A percentile compares a stretch with the other conserved stretches of the same genome.
Conservation (phyloP, 2,329 filamentous ascomycete genomes). For the Verticillium longisporum region DNA sequence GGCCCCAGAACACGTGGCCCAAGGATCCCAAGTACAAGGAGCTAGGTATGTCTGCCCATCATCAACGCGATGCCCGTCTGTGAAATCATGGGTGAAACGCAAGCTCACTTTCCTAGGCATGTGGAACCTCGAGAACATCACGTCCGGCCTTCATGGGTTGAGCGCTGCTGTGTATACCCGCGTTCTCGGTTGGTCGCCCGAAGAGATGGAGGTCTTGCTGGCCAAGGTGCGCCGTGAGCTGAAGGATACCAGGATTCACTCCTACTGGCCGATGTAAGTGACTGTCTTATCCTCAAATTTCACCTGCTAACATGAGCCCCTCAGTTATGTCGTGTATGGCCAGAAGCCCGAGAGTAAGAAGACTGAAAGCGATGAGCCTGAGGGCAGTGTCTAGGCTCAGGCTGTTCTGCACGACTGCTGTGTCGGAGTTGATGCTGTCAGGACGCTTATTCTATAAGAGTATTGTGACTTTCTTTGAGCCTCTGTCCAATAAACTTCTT, state of each 20-base stretch:
- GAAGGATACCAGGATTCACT: conserved; percentile 16
- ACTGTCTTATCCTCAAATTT: accelerated
- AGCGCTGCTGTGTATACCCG: conserved; percentile 18
- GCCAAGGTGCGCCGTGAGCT: conserved; percentile 17
- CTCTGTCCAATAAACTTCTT: too few species aligned
- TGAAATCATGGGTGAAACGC: too few species aligned
- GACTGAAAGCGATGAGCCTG: too few species aligned
- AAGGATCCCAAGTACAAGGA: conserved; percentile 39
- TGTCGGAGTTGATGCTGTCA: too few species aligned
- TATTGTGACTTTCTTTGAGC: too few species aligned
- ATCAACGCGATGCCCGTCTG: too few species aligned
- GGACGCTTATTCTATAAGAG: too few species aligned
- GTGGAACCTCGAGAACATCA: conserved; percentile 13
- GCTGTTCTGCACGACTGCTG: too few species aligned
- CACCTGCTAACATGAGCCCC: not conserved
- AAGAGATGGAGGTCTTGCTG: conserved; percentile 17
- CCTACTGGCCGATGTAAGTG: conserved; percentile 10
- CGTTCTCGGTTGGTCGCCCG: conserved; percentile 16
- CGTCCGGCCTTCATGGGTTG: conserved; percentile 17
- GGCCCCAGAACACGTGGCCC: conserved; percentile 40
- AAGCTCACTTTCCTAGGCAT: conserved; percentile 8
- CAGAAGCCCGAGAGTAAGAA: conserved; percentile 2
- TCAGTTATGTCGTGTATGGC: conserved; percentile 7
- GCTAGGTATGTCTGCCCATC: conserved; percentile 20
- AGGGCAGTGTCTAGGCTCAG: too few species aligned